Evolutionary conservation across 2,329 filamentous ascomycete species (phyloP).

Genomic region (Epichloe sibirici): DNA sequence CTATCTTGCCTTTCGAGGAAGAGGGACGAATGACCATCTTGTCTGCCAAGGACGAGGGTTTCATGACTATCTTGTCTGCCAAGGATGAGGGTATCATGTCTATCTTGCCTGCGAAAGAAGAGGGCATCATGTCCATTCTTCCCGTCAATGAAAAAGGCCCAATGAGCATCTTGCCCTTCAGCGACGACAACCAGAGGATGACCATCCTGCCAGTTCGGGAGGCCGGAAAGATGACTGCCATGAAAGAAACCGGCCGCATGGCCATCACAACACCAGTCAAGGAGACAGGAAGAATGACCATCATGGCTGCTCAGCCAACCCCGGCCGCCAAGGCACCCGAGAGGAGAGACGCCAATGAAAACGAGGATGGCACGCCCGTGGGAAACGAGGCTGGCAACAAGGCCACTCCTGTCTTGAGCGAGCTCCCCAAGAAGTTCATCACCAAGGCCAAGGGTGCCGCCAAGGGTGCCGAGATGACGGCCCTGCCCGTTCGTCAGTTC

Average conservation of each 20-base stretch:
- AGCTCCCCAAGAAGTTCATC: neutral
- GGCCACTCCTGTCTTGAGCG: neutral
- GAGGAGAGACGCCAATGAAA: neutral
- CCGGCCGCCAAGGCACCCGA: neutral
- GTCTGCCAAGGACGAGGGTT: neutral
- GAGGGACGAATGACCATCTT: neutral
- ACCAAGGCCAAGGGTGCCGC: neutral
- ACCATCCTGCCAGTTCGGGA: neutral
- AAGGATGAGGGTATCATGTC: neutral
- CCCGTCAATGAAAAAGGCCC: neutral
- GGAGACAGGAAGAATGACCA: neutral
- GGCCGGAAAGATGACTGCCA: neutral
- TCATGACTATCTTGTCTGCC: neutral
- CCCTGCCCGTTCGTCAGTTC: neutral
- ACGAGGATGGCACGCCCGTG: neutral
- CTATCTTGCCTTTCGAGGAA: too few species aligned
- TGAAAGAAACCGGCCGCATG: neutral
- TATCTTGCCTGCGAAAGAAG: neutral
- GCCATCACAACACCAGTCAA: neutral
- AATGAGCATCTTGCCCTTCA: slow-evolving; percentile 1
- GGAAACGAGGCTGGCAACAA: neutral
- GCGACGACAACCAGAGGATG: neutral
- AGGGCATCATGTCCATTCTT: neutral
- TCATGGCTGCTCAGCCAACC: neutral
- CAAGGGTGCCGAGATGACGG: neutral